Evolutionary conservation across 306 rosid genomes (phyloP).

Genomic region (Ormosia emarginata): DNA sequence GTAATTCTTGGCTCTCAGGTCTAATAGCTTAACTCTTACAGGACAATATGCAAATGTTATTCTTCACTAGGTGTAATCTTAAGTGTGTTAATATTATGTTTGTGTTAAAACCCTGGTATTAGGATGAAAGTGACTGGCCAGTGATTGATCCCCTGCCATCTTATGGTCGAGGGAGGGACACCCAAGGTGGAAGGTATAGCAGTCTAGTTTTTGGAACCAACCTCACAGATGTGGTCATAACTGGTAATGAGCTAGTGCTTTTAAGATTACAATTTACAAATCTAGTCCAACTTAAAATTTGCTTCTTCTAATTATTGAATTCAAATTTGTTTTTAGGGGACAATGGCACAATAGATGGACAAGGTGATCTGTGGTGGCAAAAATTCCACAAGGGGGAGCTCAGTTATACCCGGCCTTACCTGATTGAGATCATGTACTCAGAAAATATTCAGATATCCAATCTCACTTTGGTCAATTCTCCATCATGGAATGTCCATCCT

Average conservation of each 20-base stretch:
- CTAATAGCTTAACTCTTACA: not conserved
- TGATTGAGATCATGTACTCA: slow-evolving; percentile 69
- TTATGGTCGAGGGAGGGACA: slow-evolving; percentile 70
- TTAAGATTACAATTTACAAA: not conserved
- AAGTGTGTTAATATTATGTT: not conserved
- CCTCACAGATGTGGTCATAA: slow-evolving; percentile 69
- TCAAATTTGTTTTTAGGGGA: slow-evolving; percentile 42
- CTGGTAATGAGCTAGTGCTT: slow-evolving; percentile 41
- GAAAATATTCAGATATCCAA: slow-evolving; percentile 56
- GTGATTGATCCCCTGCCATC: slow-evolving; percentile 71
- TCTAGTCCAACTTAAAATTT: not conserved
- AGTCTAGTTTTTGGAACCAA: slow-evolving; percentile 74
- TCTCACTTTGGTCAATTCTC: slow-evolving; percentile 68
- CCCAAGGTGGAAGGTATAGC: slow-evolving; percentile 63
- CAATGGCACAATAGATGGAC: slow-evolving; percentile 79
- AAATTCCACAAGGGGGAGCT: slow-evolving; percentile 50
- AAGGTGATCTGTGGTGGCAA: slow-evolving; percentile 81
- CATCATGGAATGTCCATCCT: slow-evolving; percentile 60
- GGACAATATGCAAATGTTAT: not conserved
- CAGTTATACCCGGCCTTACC: slow-evolving; percentile 62
- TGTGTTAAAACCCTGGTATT: not conserved
- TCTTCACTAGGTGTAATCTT: not conserved
- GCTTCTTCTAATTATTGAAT: not conserved
- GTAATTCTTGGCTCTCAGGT: slow-evolving; percentile 84
- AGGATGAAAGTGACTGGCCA: slow-evolving; percentile 79